Evolutionary conservation across 768 basidiomycete genomes (phyloP), one percentile per base, ranked within the genome.

Genomic region (Hygrocybe punicea): DNA sequence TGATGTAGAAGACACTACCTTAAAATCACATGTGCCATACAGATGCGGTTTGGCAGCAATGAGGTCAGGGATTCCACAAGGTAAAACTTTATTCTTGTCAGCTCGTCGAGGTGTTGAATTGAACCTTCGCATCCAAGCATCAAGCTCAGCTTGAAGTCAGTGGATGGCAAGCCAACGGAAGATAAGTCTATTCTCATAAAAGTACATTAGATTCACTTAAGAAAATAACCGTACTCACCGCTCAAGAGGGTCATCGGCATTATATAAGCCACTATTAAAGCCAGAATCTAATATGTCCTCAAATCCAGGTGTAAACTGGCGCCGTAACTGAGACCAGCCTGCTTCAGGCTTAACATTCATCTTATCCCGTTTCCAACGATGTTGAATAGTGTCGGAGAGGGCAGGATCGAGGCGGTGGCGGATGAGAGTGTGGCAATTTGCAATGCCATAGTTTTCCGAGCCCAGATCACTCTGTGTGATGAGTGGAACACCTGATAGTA

Each of bases 401-500:
- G 55, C 33, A 0, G 78, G 74, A 56, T 83, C 79, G 6, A 74
- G 69, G 0, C 36, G 40, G 6, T 81, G 80, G 0, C 74, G 70
- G 0, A 77, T 60, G 0, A 61, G 33, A 0, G 81, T 79, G 0
- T 81, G 77, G 0, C 63, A 64, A 62, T 82, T 81, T 1, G 79
- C 81, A 24, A 80, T 67, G 0, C 73, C 69, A 58, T 71, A 70
- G 55, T 81, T 82, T 53, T 81, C 78, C 0, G 64, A 48, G 0
- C 78, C 79, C 1, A 64, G 72, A 60, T 81, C 78, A 54, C 76
- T 78, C 56, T 78, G 78, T 0, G 78, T 78, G 0, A 77, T 57
- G 0, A 80, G 58, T 0, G 79, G 74, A 6, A 80, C 64, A 24
- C 47, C 75, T 76, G 24, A n/a, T n/a, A n/a, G n/a, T 19, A 25